Evolutionary conservation across 177 flowering plant species (phyloP).

Genomic region (Vitis hybrid): DNA sequence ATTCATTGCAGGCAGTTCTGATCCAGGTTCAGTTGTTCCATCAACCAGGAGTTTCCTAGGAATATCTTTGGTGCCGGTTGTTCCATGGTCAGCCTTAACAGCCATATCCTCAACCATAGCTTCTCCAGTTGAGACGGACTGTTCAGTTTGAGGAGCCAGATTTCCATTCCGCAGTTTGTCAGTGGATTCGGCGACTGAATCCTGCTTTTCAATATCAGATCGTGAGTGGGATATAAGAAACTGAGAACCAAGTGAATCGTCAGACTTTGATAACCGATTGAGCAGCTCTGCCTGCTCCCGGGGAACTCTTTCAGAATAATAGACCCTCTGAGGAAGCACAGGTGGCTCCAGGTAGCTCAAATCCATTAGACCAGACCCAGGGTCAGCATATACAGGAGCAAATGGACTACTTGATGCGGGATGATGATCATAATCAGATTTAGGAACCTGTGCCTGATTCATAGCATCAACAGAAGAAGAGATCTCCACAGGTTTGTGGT

Average conservation of each 20-base stretch:
- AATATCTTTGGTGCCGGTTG: slow-evolving; percentile 11
- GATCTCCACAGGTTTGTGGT: slow-evolving; percentile 28
- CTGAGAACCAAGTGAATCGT: slow-evolving; percentile 78
- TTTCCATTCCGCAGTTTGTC: slow-evolving; percentile 34
- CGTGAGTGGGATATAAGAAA: slow-evolving; percentile 52
- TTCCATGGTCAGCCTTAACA: slow-evolving; percentile 15
- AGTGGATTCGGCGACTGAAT: slow-evolving; percentile 32
- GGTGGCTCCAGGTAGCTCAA: slow-evolving; percentile 50
- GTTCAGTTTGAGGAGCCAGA: slow-evolving; percentile 32
- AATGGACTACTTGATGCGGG: slow-evolving; percentile 24
- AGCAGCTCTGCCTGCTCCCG: slow-evolving; percentile 65
- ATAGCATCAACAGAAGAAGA: slow-evolving; percentile 26
- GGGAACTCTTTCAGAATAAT: slow-evolving; percentile 73
- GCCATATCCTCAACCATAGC: slow-evolving; percentile 9
- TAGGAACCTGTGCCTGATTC: slow-evolving; percentile 20
- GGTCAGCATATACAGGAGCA: slow-evolving; percentile 33
- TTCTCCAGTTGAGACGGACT: slow-evolving; percentile 21
- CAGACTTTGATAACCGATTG: slow-evolving; percentile 82
- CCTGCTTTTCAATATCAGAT: slow-evolving; percentile 38
- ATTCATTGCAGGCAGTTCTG: slow-evolving; percentile 14
- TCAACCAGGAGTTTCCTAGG: slow-evolving; percentile 14
- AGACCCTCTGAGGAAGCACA: slow-evolving; percentile 53
- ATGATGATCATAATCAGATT: slow-evolving; percentile 26
- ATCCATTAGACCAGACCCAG: slow-evolving; percentile 42
- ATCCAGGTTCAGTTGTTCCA: slow-evolving; percentile 20